These are phyloP conservation scores for Camelina hispida DNA, from an alignment of 345 rosid species.

Conservation along the genomic window DNA sequence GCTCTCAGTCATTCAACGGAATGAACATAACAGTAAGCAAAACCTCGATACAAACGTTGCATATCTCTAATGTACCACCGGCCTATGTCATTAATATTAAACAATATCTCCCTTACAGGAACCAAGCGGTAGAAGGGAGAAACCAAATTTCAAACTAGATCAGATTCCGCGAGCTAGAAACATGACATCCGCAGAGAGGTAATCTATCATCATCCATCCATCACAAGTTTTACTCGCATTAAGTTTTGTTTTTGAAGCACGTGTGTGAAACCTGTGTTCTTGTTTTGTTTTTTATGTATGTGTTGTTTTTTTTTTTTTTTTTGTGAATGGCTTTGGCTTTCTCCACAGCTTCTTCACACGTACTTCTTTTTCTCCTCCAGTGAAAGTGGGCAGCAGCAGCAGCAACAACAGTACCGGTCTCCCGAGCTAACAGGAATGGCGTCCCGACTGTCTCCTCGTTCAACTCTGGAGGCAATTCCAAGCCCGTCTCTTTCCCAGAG, in stretches of 20 bases:
- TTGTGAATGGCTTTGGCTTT: constrained; percentile 39
- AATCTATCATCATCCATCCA: constrained; percentile 4
- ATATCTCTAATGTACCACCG: constrained; percentile 9
- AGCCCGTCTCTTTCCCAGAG: constrained; percentile 49
- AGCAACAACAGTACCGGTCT: constrained; percentile 42
- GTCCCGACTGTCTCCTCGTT: constrained; percentile 54
- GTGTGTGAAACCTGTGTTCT: constrained; percentile 21
- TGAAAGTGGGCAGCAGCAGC: constrained; percentile 52
- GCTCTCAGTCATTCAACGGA: constrained; percentile 47
- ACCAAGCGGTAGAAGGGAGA: constrained; percentile 47
- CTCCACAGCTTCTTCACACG: constrained; percentile 51
- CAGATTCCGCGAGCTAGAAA: constrained; percentile 46
- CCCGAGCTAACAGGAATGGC: constrained; percentile 47
- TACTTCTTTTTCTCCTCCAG: constrained; percentile 65
- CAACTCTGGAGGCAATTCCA: constrained; percentile 60
- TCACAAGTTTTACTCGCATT: not conserved
- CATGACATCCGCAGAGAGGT: constrained; percentile 58
- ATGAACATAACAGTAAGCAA: constrained; percentile 57
- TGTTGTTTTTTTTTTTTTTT: constrained; percentile 7
- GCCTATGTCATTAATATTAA: not conserved
- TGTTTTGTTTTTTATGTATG: not conserved
- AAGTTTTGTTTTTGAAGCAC: not conserved
- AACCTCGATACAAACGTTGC: constrained; percentile 3
- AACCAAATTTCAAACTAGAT: constrained; percentile 52
- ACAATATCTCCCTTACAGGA: constrained; percentile 51